phyloP scores from a whole-genome alignment of 2,329 filamentous ascomycete genomes.

The Polychaeton citri region DNA sequence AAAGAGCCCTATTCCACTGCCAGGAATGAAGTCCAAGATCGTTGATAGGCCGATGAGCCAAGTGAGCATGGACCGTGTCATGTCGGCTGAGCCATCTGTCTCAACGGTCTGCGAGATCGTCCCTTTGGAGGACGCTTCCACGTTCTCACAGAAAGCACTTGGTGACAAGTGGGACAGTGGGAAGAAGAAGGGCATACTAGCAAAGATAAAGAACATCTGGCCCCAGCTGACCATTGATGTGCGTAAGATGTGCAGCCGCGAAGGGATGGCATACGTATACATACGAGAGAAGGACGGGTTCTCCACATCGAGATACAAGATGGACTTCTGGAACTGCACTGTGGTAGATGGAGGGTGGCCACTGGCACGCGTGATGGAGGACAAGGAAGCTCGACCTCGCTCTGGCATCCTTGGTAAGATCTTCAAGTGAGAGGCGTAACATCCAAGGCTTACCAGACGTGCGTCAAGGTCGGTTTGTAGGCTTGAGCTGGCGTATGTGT shows the following conservation, averaged over 20 bases:
- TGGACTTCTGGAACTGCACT: background rate
- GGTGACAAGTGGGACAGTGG: background rate
- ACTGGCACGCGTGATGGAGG: background rate
- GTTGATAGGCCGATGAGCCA: background rate
- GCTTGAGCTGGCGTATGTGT: no score
- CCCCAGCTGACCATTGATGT: conserved; percentile 3
- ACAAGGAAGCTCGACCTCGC: background rate
- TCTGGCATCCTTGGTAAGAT: background rate
- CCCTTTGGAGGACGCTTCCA: background rate
- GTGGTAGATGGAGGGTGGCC: background rate
- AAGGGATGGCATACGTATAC: conserved; percentile 13
- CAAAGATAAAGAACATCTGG: background rate
- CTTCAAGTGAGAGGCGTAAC: background rate
- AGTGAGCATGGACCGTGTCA: conserved; percentile 30
- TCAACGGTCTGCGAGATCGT: conserved; percentile 74
- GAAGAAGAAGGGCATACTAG: background rate
- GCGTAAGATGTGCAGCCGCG: conserved; percentile 14
- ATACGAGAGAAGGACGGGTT: background rate
- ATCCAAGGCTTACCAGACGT: no score
- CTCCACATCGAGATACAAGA: background rate
- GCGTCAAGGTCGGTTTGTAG: no score
- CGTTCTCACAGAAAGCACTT: background rate
- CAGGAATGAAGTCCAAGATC: background rate
- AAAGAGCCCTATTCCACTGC: background rate
- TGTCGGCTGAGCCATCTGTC: conserved; percentile 92